Conservation (phyloP, 352 stramenopile genomes). For the Globisporangium irregulare region DNA sequence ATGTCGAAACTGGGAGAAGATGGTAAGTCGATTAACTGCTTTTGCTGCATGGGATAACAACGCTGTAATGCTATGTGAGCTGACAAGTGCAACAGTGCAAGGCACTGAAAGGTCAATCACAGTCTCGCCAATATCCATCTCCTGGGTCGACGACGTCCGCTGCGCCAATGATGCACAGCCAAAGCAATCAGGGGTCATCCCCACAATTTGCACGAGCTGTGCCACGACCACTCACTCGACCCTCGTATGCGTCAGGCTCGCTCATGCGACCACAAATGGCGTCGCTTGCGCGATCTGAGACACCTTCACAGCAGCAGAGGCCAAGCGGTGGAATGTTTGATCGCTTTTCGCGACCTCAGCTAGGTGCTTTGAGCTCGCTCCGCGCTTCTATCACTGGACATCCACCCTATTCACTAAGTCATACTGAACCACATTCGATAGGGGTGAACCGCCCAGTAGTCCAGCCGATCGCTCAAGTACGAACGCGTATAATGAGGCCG, state of each 20-base stretch:
- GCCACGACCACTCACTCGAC: constrained; percentile 34
- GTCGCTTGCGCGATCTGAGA: constrained; percentile 31
- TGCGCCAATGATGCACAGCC: constrained; percentile 25
- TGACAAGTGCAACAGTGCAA: constrained; percentile 47
- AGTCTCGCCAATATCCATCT: constrained; percentile 52
- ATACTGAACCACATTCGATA: constrained; percentile 14
- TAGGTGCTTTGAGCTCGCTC: constrained; percentile 24
- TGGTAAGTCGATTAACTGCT: constrained; percentile 35
- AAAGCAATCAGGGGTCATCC: constrained; percentile 31
- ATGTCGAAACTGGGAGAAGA: constrained; percentile 88
- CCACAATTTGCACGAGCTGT: constrained; percentile 47
- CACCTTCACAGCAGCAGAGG: constrained; percentile 41
- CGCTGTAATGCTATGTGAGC: not conserved
- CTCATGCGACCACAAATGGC: constrained; percentile 24
- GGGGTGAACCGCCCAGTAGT: constrained; percentile 28
- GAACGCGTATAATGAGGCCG: constrained; percentile 56
- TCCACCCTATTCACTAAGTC: not conserved
- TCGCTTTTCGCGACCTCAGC: constrained; percentile 57
- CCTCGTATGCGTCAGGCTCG: constrained; percentile 21
- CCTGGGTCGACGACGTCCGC: constrained; percentile 51
- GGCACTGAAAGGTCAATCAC: constrained; percentile 54
- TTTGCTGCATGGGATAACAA: not conserved
- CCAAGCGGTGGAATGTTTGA: constrained; percentile 59
- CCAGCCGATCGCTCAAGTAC: constrained; percentile 37
- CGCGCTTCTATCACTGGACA: not conserved